These are phyloP conservation scores for Aphanomyces euteiches DNA, from an alignment of 352 stramenopile genomes.

Conservation along the genomic window DNA sequence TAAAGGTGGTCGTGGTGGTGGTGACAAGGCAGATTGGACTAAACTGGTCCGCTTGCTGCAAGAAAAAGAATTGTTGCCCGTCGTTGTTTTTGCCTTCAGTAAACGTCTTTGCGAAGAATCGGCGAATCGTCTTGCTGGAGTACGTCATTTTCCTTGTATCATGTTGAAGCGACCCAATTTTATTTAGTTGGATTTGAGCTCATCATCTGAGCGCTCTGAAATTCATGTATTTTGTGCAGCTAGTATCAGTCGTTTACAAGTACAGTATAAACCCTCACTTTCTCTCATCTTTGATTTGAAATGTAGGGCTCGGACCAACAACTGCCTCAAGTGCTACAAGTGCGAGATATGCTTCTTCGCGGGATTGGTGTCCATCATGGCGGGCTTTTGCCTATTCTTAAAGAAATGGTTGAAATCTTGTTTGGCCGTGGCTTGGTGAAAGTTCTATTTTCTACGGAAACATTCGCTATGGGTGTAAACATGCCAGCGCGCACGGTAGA, in stretches of 20 bases:
- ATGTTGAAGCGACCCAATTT: slow-evolving; percentile 38
- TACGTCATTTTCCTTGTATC: not conserved
- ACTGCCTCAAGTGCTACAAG: slow-evolving; percentile 59
- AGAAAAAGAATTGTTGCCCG: slow-evolving; percentile 91
- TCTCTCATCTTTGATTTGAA: no score
- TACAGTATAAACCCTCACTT: not conserved
- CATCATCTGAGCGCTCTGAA: slow-evolving; percentile 67
- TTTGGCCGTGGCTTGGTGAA: slow-evolving; percentile 97
- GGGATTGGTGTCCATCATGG: slow-evolving; percentile 99
- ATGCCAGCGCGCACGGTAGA: slow-evolving; percentile 97
- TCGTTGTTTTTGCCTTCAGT: slow-evolving; percentile 93
- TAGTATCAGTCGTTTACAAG: slow-evolving; percentile 68
- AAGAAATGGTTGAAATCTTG: slow-evolving; percentile 95
- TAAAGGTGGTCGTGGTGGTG: slow-evolving; percentile 38
- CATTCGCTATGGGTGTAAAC: slow-evolving; percentile 97
- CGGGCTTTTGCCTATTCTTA: slow-evolving; percentile 97
- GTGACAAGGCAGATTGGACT: slow-evolving; percentile 83
- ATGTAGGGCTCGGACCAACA: slow-evolving; percentile 37
- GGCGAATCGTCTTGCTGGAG: slow-evolving; percentile 38
- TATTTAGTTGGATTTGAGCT: slow-evolving; percentile 68
- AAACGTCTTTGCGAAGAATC: slow-evolving; percentile 82
- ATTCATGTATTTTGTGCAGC: slow-evolving; percentile 79
- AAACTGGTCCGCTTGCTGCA: slow-evolving; percentile 82
- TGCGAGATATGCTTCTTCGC: slow-evolving; percentile 91
- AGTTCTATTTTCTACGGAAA: slow-evolving; percentile 98